Base-by-base conservation (phyloP, 2,329 filamentous ascomycete species). In the Botrytis fabae region DNA sequence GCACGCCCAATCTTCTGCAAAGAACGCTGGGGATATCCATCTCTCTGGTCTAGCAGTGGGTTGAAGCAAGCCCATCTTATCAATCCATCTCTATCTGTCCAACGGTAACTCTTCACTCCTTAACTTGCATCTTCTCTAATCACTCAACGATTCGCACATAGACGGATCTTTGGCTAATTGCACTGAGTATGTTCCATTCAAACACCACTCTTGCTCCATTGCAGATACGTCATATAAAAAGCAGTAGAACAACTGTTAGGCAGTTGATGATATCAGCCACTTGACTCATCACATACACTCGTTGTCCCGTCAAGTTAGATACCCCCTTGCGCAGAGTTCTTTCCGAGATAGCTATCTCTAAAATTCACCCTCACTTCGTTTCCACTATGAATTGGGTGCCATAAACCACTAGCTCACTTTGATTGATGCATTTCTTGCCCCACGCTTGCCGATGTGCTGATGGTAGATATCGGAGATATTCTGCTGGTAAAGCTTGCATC, bases 1-100 rank as follows among this genome's bases (percentile, higher is more conserved):
- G 12, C 48, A 6, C 4, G 10, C 25, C 25, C 10, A 0, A 16
- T 54, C 1, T 0, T 2, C 12, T 16, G 1, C n/a, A 54, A 0
- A 54, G 48, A 16, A 7, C 6, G 25, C 25, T 54, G 48, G 10
- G 16, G 12, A 22, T n/a, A 54, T 14, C 25, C 1, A 28, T n/a
- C 0, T 28, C 25, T 54, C 48, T 54, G 25, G 25, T 6, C 5
- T 16, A 16, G n/a, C 5, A 4, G 8, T 54, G 25, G 2, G 2
- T 1, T 12, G 14, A 4, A 9, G 25, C 4, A 25, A 1, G 10
- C 48, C 48, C 10, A 51, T n/a, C 10, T 48, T 25, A 12, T 48
- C 22, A 14, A 51, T 25, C 46, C 22, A 51, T 51, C 0, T n/a
- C 10, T n/a, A 14, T n/a, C 25, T 51, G 10, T 14, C n/a, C 48